phyloP scores from a whole-genome alignment of 176 grass and related monocot genomes.

The Thalia dealbata region DNA sequence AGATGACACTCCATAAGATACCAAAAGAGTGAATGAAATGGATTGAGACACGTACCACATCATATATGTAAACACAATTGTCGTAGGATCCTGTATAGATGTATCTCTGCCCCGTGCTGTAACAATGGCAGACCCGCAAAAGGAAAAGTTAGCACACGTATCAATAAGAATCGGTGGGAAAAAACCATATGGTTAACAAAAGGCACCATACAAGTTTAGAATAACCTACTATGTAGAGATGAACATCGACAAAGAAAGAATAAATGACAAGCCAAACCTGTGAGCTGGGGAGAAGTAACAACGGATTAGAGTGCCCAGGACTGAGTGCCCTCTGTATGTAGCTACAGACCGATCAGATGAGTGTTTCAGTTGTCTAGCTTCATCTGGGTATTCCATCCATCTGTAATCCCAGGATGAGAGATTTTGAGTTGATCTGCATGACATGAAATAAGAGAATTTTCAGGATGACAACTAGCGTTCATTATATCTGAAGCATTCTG shows the following conservation, averaged over 20 bases:
- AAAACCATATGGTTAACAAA: neutral
- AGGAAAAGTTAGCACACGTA: neutral
- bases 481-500: neutral
- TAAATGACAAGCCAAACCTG: slow-evolving; percentile 34
- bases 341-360: slow-evolving; percentile 65
- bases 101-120: slow-evolving; percentile 90
- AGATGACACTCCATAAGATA: neutral
- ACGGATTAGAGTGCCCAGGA: slow-evolving; percentile 72
- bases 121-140: slow-evolving; percentile 15
- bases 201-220: too few species aligned
- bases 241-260: neutral
- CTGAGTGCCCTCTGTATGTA: slow-evolving; percentile 89
- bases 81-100: slow-evolving; percentile 93
- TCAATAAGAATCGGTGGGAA: neutral
- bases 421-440: slow-evolving; percentile 33
- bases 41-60: slow-evolving; percentile 46
- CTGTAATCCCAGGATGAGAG: slow-evolving; percentile 66
- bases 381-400: slow-evolving; percentile 54
- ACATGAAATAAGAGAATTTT: neutral
- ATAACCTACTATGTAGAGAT: too few species aligned
- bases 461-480: neutral
- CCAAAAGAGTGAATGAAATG: slow-evolving; percentile 1
- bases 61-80: slow-evolving; percentile 64
- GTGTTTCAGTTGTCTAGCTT: slow-evolving; percentile 43
- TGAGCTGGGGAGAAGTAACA: slow-evolving; percentile 88